phyloP scores from a whole-genome alignment of 73 alveolate species.

The Blepharisma stoltei region DNA sequence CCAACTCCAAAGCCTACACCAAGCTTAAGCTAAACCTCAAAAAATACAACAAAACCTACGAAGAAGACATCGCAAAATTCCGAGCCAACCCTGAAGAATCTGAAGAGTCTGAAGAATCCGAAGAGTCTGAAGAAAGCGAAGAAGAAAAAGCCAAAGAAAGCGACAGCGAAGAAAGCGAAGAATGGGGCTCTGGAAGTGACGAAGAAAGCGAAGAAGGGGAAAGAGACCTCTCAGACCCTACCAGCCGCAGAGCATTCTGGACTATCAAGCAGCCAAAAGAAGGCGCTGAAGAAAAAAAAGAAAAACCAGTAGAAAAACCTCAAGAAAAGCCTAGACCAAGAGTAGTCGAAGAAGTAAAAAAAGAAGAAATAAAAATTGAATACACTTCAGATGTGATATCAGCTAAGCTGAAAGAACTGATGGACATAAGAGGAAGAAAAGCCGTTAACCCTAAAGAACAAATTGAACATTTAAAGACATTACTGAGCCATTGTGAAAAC shows the following conservation, averaged over 20 bases:
- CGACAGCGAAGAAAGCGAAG: slow-evolving; percentile 33
- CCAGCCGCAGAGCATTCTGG: slow-evolving; percentile 34
- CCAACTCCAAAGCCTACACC: slow-evolving; percentile 36
- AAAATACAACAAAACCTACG: slow-evolving; percentile 30
- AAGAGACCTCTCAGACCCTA: slow-evolving; percentile 28
- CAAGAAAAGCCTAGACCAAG: not conserved
- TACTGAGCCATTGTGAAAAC: not conserved
- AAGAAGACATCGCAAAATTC: not conserved
- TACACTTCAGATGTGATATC: not conserved
- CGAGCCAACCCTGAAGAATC: slow-evolving; percentile 30
- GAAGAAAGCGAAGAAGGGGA: not conserved
- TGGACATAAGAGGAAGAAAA: not conserved
- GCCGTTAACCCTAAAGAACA: not conserved
- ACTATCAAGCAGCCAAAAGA: slow-evolving; percentile 37
- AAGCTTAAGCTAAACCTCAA: slow-evolving; percentile 53
- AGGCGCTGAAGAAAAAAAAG: slow-evolving; percentile 34
- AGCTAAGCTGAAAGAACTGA: slow-evolving; percentile 2
- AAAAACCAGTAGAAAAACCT: slow-evolving; percentile 28
- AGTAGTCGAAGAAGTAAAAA: slow-evolving; percentile 15
- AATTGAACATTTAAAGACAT: not conserved
- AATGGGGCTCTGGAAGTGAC: slow-evolving; percentile 29
- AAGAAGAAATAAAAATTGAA: not conserved
- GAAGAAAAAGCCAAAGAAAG: slow-evolving; percentile 30
- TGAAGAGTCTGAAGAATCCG: slow-evolving; percentile 43
- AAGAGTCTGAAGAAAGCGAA: slow-evolving; percentile 39